phyloP scores from a whole-genome alignment of 371 early-diverging fungal genomes.

The Neoconidiobolus thromboides region DNA sequence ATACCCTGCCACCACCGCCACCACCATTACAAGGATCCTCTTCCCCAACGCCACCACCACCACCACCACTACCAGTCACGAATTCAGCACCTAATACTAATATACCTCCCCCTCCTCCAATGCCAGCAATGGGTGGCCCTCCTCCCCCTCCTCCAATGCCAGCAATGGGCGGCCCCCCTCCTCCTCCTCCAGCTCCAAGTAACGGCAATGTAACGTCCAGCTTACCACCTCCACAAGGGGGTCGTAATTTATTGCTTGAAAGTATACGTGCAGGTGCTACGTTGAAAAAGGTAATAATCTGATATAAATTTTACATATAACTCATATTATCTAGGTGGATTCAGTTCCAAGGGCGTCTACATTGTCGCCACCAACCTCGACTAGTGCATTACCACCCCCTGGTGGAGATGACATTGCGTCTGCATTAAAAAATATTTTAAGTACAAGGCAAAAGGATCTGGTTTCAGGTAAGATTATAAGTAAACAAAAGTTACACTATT shows the following conservation, averaged over 20 bases:
- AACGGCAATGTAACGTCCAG: background rate
- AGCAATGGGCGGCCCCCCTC: background rate
- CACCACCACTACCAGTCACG: background rate
- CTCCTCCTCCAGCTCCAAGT: background rate
- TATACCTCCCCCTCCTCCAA: background rate
- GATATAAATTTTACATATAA: background rate
- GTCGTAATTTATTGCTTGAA: background rate
- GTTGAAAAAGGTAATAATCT: background rate
- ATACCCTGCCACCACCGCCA: background rate
- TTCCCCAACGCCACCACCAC: background rate
- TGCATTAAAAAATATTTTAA: background rate
- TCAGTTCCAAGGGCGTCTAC: background rate
- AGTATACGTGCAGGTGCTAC: constrained; percentile 1
- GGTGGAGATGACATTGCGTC: background rate
- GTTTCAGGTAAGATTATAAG: background rate
- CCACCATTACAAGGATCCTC: background rate
- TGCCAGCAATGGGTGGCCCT: background rate
- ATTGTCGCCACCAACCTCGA: background rate
- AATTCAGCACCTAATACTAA: background rate
- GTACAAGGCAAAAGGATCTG: background rate
- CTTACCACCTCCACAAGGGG: background rate
- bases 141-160: background rate
- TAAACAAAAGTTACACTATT: background rate
- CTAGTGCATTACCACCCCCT: background rate
- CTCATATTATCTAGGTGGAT: background rate